Base-by-base conservation (phyloP, 352 stramenopile species). In the Phytopythium montanum region DNA sequence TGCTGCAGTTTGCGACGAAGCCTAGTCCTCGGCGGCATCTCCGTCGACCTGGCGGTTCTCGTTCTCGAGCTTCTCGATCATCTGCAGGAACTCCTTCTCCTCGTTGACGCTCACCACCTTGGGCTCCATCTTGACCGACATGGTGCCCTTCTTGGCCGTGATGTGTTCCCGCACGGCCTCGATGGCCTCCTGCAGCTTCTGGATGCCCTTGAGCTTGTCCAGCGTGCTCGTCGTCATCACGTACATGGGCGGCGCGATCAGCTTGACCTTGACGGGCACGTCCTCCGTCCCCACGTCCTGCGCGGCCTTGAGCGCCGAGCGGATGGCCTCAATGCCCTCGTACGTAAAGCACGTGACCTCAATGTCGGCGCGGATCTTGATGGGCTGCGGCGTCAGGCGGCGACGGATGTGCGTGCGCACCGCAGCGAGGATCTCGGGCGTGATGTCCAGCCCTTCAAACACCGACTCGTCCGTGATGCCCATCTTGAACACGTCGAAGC, bases 261-360 rank as follows among this genome's bases (percentile, higher is more conserved):
- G 84, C 75, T 98, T 99, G 56, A 99, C 98, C 80, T 99, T 97
- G 56, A 99, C 96, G 0, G 88, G 90, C 29, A 94, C 91, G 18
- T 97, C 90, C 41, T 98, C 90, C 42, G 83, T 92, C 51, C 89
- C 87, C 28, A 89, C 60, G 33, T 73, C 73, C 69, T 98, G 84
- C 26, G 70, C 90, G n/a, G 84, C 86, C 61, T 98, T 92, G 41
- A 99, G 82, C 21, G 97, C 97, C 56, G 96, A 96, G 25, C 96
- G 93, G 61, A 99, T 99, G 45, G 97, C 97, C 69, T 99, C 97
- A 66, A 99, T 99, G 36, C 97, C 98, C 72, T 99, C 97, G 80
- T 99, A 99, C 48, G 94, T 98, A 75, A 99, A 99, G 85, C 98
- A 99, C 38, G 95, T 99, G 53, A 99, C 97, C 64, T 99, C 97